Base-by-base conservation (phyloP, 73 alveolate species). In the Paramecium primaurelia region DNA sequence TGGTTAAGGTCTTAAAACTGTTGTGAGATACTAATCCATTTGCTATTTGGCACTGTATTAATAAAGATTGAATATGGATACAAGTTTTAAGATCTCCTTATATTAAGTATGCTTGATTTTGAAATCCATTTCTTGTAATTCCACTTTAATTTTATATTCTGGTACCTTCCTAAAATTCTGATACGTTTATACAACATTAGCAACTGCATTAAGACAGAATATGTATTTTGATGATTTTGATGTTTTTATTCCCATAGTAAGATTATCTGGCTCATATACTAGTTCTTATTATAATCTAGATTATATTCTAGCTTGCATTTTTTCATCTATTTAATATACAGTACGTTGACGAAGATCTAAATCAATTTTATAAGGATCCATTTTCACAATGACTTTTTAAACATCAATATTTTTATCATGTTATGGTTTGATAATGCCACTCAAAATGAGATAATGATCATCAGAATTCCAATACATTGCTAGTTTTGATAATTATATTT, bases 391-490 rank as follows among this genome's bases (percentile, higher is more conserved):
- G 1, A 3, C 84, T 64, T 64, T 32, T 32, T 28, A 9, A 64
- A 64, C 47, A 11, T 64, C 84, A 12, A 25, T 6, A 64, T 25
- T 64, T 34, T 64, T 64, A 3, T 64, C 84, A 12, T 32, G 26
- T 7, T 64, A 28, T 32, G 84, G 45, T 64, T 64, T 64, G 47
- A 64, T 64, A 0, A 64, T 64, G 51, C 22, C 8, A 28, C 84
- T 34, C 7, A 64, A 32, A 28, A 64, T 64, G 26, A 64, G 28
- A 32, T 32, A 64, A 64, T 64, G 84, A 80, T 80, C 91, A 20
- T 80, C 91, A 20, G 91, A 49, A 47, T 80, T 80, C 91, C 91
- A 80, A 80, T 80, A 80, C 73, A 80, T 44, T 6, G 91, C 75
- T 14, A 80, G 18, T 49, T 44, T 80, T 1, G 47, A 34, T 47